phyloP scores from a whole-genome alignment of 805 yeast genomes.

The Maudiozyma turicensis region DNA sequence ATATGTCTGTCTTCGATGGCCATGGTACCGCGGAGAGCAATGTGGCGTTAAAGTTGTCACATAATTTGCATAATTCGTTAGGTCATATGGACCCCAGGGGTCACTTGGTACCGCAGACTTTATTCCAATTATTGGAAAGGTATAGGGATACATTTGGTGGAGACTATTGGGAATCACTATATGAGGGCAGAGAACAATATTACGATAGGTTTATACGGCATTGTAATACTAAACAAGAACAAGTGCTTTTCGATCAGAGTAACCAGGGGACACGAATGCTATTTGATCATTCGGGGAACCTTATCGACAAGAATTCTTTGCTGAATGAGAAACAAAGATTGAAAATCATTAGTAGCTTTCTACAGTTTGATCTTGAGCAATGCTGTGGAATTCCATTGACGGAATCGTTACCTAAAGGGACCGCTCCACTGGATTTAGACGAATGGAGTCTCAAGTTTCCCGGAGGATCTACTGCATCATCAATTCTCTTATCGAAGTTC shows the following conservation, averaged over 20 bases:
- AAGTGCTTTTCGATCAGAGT: constrained; percentile 19
- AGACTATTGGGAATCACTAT: constrained; percentile 81
- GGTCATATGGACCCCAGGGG: constrained; percentile 34
- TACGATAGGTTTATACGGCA: constrained; percentile 28
- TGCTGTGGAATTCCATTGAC: constrained; percentile 17
- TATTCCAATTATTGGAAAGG: constrained; percentile 38
- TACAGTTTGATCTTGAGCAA: constrained; percentile 24
- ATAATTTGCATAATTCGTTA: constrained; percentile 43
- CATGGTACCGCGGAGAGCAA: constrained; percentile 68
- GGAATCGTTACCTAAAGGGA: neutral
- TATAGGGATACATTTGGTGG: constrained; percentile 57
- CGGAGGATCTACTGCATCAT: constrained; percentile 68
- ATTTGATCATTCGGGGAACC: constrained; percentile 29
- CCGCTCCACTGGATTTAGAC: constrained; percentile 7
- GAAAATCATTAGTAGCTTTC: constrained; percentile 20
- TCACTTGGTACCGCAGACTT: constrained; percentile 19
- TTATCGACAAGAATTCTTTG: constrained; percentile 28
- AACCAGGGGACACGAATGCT: constrained; percentile 26
- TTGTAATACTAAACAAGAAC: constrained; percentile 30
- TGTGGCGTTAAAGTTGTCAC: constrained; percentile 52
- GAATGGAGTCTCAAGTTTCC: constrained; percentile 24
- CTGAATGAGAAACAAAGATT: constrained; percentile 26
- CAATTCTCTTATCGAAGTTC: constrained; percentile 38
- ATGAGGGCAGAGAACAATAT: constrained; percentile 32
- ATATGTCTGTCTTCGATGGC: constrained; percentile 79